Evolutionary conservation across 2,329 filamentous ascomycete species (phyloP), one percentile per base, ranked within the genome.

Genomic region (Botryotinia globosa): DNA sequence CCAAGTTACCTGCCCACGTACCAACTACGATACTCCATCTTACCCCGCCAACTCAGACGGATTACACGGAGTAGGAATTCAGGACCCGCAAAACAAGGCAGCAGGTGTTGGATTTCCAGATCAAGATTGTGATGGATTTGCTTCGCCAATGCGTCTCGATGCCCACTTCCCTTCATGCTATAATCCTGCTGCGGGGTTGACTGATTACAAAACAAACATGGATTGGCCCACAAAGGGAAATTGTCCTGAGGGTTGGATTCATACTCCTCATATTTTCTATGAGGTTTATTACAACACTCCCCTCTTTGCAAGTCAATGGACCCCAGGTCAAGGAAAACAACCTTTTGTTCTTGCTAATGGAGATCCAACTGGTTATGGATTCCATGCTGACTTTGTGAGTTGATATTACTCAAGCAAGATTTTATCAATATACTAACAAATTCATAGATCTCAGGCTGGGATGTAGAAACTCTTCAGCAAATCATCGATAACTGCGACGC

Each of bases 131-230:
- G 88, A 91, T 77, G 86, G 87, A 69, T 85, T 82, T 72, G 85
- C 84, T 76, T 90, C 89, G 69, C 89, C 89, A 73, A 85, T 97
- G 66, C 91, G 94, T 71, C 85, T 94, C 62, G 94, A 97, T 82
- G 83, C 97, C 75, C 92, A 93, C 87, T 97, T 97, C 83, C 93
- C 93, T 3, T 94, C 92, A 5, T 97, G 94, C 87, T 96, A 93
- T 90, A 92, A 96, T 78, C 93, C 93, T 68, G 86, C 88, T 76
- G 89, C 71, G 32, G 76, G 74, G 22, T 84, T 87, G 7, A 65
- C 77, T 0, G 83, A 90, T 78, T 88, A 91, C 82, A 84, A 85
- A 75, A 85, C 84, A 45, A 89, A 97, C 80, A 87, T 97, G 76
- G 90, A 90, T 7, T 98, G 93, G 81, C 93, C 94, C 1, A 88